These are phyloP conservation scores for Phyllosticta ampelicida DNA, from an alignment of 2,329 filamentous ascomycete species.

Conservation along the genomic window DNA sequence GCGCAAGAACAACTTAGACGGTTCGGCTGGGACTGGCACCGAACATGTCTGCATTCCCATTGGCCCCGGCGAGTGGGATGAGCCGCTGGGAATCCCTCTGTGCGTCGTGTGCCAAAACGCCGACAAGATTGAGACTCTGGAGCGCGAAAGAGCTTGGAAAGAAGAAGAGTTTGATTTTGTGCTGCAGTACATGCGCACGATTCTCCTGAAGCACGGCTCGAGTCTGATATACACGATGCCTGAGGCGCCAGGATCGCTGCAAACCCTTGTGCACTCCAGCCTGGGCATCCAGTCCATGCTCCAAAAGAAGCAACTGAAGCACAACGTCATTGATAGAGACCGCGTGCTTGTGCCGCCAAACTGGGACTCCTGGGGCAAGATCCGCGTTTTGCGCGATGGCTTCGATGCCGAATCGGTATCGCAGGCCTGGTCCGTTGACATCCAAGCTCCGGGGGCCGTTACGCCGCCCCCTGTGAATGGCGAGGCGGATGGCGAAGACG, in stretches of 20 bases:
- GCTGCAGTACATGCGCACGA: slow-evolving; percentile 81
- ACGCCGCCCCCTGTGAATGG: slow-evolving; percentile 8
- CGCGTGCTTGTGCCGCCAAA: slow-evolving; percentile 92
- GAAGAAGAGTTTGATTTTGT: slow-evolving; percentile 96
- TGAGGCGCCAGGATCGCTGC: slow-evolving; percentile 58
- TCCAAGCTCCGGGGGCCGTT: slow-evolving; percentile 39
- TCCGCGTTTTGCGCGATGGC: slow-evolving; percentile 77
- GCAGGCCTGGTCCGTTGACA: slow-evolving; percentile 74
- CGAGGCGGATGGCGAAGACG: slow-evolving; percentile 16
- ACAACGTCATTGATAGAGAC: slow-evolving; percentile 86
- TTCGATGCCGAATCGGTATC: slow-evolving; percentile 87
- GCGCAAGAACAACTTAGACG: slow-evolving; percentile 12
- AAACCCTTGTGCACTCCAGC: slow-evolving; percentile 71
- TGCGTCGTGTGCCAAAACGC: slow-evolving; percentile 96
- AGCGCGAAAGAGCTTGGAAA: slow-evolving; percentile 85
- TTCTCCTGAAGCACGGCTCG: slow-evolving; percentile 67
- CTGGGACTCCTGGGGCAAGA: slow-evolving; percentile 98
- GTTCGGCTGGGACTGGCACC: slow-evolving; percentile 2
- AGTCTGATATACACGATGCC: slow-evolving; percentile 38
- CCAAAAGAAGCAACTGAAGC: slow-evolving; percentile 32
- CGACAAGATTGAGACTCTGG: slow-evolving; percentile 81
- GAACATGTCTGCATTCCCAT: slow-evolving; percentile 60
- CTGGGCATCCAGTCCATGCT: slow-evolving; percentile 77
- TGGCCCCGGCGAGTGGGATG: slow-evolving; percentile 87
- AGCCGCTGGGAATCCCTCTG: slow-evolving; percentile 73